A percentile compares a stretch with the other conserved stretches of the same genome.
These are phyloP conservation scores for Allium cepa DNA, from an alignment of 106 monocot species.

Conservation along the genomic window DNA sequence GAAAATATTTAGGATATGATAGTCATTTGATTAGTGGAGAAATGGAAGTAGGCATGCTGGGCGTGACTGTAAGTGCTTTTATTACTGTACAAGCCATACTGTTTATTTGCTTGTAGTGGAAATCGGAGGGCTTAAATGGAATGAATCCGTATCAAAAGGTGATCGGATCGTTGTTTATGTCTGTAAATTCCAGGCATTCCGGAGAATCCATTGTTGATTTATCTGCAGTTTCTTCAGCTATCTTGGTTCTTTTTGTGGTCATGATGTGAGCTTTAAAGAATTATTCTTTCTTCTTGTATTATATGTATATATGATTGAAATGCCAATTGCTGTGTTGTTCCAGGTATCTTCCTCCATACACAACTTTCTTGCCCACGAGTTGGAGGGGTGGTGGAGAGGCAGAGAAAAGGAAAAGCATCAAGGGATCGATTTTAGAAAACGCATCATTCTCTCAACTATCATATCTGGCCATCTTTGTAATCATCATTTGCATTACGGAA, in stretches of 20 bases:
- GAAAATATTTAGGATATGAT: background rate
- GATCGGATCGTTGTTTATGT: constrained; percentile 35
- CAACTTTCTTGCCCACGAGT: constrained; percentile 20
- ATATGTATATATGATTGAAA: background rate
- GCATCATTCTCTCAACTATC: constrained; percentile 32
- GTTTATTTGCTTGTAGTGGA: constrained; percentile 61
- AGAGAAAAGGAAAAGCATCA: background rate
- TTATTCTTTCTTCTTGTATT: background rate
- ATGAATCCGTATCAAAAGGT: constrained; percentile 40
- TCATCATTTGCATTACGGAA: constrained; percentile 37
- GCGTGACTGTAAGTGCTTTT: constrained; percentile 18
- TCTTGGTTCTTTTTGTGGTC: constrained; percentile 43
- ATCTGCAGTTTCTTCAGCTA: constrained; percentile 34
- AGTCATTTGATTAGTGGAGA: background rate
- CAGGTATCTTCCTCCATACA: constrained; percentile 46
- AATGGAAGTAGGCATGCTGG: constrained; percentile 10
- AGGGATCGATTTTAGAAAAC: background rate
- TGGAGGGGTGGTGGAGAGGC: background rate
- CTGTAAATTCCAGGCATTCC: constrained; percentile 54
- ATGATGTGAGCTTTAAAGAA: constrained; percentile 52
- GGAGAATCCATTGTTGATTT: constrained; percentile 56
- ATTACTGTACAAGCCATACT: constrained; percentile 24
- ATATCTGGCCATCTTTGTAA: constrained; percentile 27
- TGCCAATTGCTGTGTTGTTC: background rate
- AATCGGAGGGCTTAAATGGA: constrained; percentile 26